phyloP scores from a whole-genome alignment of 2,329 filamentous ascomycete genomes.

The Diaporthe sp. region DNA sequence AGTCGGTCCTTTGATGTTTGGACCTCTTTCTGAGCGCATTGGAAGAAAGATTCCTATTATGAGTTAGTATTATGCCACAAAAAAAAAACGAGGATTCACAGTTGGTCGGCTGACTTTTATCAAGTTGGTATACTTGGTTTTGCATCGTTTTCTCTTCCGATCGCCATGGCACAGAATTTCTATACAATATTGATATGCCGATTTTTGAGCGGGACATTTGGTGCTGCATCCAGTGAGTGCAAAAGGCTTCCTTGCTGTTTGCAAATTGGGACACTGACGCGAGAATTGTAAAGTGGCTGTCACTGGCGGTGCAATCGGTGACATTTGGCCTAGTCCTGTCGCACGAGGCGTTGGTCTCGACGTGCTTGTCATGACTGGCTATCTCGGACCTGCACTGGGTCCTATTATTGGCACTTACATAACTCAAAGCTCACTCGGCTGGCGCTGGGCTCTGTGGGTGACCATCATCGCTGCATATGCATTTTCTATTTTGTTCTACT shows the following conservation, averaged over 20 bases:
- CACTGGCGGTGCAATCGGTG: background rate
- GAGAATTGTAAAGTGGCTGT: background rate
- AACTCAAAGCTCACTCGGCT: background rate
- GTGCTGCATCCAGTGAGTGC: background rate
- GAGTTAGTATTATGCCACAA: background rate
- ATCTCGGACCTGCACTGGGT: constrained; percentile 1
- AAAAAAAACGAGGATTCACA: background rate
- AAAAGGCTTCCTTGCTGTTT: too few species aligned
- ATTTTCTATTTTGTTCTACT: constrained; percentile 4
- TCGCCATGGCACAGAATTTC: constrained; percentile 4
- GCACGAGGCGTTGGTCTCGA: background rate
- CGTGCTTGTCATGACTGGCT: constrained; percentile 9
- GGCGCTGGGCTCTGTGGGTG: background rate
- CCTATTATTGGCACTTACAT: constrained; percentile 7
- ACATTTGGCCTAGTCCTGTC: background rate
- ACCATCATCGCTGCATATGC: background rate
- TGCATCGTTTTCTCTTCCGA: constrained; percentile 4
- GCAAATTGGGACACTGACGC: background rate
- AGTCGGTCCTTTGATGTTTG: background rate
- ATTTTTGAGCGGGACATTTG: constrained; percentile 13
- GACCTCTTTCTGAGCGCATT: constrained; percentile 2
- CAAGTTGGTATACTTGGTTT: constrained; percentile 7
- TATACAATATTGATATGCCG: constrained; percentile 8
- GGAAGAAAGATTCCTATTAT: background rate
- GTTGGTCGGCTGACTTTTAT: background rate